A percentile compares a stretch with the other conserved stretches of the same genome.
Conservation (phyloP, 257 asterid genomes). For the Linaria vulgaris region DNA sequence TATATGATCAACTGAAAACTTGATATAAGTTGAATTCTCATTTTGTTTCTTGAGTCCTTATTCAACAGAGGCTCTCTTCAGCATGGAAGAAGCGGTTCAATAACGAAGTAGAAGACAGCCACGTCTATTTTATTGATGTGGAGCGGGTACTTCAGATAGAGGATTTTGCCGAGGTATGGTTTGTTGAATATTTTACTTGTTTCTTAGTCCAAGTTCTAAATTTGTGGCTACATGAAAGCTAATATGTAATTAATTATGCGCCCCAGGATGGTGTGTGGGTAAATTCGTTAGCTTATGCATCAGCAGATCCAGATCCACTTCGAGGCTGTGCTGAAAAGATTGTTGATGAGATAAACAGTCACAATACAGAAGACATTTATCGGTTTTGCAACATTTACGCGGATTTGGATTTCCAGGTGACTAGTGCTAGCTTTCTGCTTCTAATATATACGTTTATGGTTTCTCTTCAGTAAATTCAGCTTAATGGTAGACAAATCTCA, state of each 20-base stretch:
- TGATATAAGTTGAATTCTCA: slow-evolving; percentile 26
- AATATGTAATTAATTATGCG: slow-evolving; percentile 10
- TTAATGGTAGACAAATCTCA: no score
- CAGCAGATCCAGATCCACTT: slow-evolving; percentile 91
- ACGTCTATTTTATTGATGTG: slow-evolving; percentile 59
- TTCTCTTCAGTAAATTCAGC: slow-evolving; percentile 3
- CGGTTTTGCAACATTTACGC: slow-evolving; percentile 85
- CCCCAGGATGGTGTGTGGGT: slow-evolving; percentile 82
- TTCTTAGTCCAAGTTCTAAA: background rate
- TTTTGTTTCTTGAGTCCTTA: slow-evolving; percentile 23
- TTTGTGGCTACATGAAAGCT: slow-evolving; percentile 20
- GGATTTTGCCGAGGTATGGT: slow-evolving; percentile 83
- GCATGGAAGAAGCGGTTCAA: slow-evolving; percentile 68
- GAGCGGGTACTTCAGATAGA: slow-evolving; percentile 78
- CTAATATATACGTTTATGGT: background rate
- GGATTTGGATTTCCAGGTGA: slow-evolving; percentile 79
- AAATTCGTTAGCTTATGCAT: slow-evolving; percentile 56
- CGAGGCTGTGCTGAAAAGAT: slow-evolving; percentile 76
- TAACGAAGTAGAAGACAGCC: slow-evolving; percentile 67
- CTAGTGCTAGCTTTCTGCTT: background rate
- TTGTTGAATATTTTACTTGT: background rate
- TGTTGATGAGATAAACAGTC: slow-evolving; percentile 72
- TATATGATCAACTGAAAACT: slow-evolving; percentile 11
- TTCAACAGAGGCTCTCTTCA: slow-evolving; percentile 55
- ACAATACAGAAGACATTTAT: slow-evolving; percentile 62